Evolutionary conservation across 2,329 filamentous ascomycete genomes (phyloP).

Genomic region (Ciborinia camelliae): DNA sequence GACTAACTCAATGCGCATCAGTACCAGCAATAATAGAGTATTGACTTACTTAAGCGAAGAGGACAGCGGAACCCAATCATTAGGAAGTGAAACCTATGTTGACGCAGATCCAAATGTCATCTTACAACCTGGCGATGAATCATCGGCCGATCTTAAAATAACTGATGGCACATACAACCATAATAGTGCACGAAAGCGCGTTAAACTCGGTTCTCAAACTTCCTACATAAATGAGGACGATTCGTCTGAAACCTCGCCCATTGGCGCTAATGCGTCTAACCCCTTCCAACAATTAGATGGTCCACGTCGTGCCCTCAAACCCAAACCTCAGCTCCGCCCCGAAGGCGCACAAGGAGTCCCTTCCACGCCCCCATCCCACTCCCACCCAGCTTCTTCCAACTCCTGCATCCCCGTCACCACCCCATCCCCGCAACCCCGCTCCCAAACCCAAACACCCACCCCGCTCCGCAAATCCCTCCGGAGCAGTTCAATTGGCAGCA

Average conservation of each 20-base stretch:
- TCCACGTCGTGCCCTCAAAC: not conserved
- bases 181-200: slow-evolving; percentile 13
- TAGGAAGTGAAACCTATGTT: slow-evolving; percentile 21
- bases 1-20: slow-evolving; percentile 29
- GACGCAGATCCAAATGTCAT: not conserved
- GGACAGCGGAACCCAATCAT: slow-evolving; percentile 23
- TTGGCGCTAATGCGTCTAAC: not conserved
- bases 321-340: not conserved
- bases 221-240: slow-evolving; percentile 24
- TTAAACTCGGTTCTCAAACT: not conserved
- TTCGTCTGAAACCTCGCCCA: slow-evolving; percentile 23
- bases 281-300: not conserved
- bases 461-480: not conserved
- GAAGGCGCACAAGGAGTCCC: not conserved
- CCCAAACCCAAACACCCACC: not conserved
- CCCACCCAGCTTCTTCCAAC: slow-evolving; percentile 16
- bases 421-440: not conserved
- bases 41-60: slow-evolving; percentile 29
- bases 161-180: slow-evolving; percentile 8
- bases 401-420: not conserved
- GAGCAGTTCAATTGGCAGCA: slow-evolving; percentile 32
- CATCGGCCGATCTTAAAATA: slow-evolving; percentile 4
- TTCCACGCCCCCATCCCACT: slow-evolving; percentile 23
- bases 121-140: slow-evolving; percentile 10
- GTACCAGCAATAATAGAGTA: slow-evolving; percentile 21